Evolutionary conservation across 371 early-diverging fungal species (phyloP).

Genomic region (Dinochytrium kinnereticum): DNA sequence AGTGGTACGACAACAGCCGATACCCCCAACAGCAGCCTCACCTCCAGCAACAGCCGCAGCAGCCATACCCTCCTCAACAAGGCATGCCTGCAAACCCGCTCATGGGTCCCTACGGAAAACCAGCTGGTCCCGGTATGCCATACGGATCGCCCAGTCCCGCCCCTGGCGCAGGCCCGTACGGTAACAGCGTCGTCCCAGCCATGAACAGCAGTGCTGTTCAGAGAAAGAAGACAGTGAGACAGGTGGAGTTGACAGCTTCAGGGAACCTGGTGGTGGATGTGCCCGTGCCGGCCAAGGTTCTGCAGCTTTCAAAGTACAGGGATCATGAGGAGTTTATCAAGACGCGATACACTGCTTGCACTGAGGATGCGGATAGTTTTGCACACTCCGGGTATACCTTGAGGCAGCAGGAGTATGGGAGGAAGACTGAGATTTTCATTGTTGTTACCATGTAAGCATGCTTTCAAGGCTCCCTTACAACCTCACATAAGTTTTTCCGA

Average conservation of each 20-base stretch:
- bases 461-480: too few relatives aligned
- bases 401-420: slow-evolving; percentile 68
- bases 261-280: slow-evolving; percentile 52
- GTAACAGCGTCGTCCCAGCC: not conserved
- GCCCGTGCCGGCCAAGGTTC: slow-evolving; percentile 47
- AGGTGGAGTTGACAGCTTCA: slow-evolving; percentile 51
- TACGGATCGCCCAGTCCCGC: not conserved
- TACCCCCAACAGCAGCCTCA: too few relatives aligned
- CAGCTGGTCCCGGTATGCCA: too few relatives aligned
- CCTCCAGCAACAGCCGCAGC: too few relatives aligned
- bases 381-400: slow-evolving; percentile 66
- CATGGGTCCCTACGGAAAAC: not conserved
- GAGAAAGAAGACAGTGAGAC: not conserved
- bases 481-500: not conserved
- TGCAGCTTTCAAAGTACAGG: slow-evolving; percentile 34
- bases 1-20: too few relatives aligned
- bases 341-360: slow-evolving; percentile 43
- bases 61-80: too few relatives aligned
- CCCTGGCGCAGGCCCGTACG: not conserved
- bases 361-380: slow-evolving; percentile 42
- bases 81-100: too few relatives aligned
- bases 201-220: not conserved
- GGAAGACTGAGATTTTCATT: slow-evolving; percentile 79
- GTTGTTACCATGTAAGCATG: slow-evolving; percentile 65
- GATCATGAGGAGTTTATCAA: slow-evolving; percentile 13